Base-by-base conservation (phyloP, 1,284 basidiomycete genomes). In the Rhizopogon parksii region DNA sequence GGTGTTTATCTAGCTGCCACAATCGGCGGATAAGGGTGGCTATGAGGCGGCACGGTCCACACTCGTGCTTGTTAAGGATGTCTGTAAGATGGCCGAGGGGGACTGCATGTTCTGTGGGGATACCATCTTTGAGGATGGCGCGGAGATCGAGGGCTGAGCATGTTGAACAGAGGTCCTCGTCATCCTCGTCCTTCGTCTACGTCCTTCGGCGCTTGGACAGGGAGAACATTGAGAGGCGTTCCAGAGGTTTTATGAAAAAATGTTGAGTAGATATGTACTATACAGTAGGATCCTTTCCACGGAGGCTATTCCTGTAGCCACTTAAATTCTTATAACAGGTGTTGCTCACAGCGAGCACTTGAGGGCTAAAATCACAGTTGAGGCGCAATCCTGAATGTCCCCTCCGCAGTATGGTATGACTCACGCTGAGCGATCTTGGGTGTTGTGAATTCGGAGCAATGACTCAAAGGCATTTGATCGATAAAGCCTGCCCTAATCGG, bases 401-500 rank as follows among this genome's bases (percentile, higher is more conserved):
- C 21, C 21, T 24, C 21, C 4, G 21, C 21, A 3, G 4, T 21
- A 21, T 21, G 21, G 19, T 21, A 21, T 21, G 19, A 21, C 19
- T 21, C 19, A 21, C n/a, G n/a, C 19, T 21, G 21, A 24, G 1
- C 6, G 21, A 21, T 21, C 21, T 21, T 21, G 21, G 4, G 21
- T 21, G 4, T 24, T 24, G 21, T 24, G 21, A 24, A 24, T 24
- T 24, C 21, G 21, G 21, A 24, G n/a, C n/a, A n/a, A 0, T 24
- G 21, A 21, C 21, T 4, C 21, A 4, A 21, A 21, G 8, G 27
- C 8, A 9, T 27, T 4, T 25, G 50, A 68, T 69, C 67, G 64
- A 66, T 69, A 67, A 68, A 59, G 60, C 60, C 49, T 53, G 54
- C 55, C 55, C 55, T 56, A 56, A 56, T 39, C 25, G 35, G 14